Evolutionary conservation across 169 alveolate genomes (phyloP).

Genomic region (Eimeria praecox): DNA sequence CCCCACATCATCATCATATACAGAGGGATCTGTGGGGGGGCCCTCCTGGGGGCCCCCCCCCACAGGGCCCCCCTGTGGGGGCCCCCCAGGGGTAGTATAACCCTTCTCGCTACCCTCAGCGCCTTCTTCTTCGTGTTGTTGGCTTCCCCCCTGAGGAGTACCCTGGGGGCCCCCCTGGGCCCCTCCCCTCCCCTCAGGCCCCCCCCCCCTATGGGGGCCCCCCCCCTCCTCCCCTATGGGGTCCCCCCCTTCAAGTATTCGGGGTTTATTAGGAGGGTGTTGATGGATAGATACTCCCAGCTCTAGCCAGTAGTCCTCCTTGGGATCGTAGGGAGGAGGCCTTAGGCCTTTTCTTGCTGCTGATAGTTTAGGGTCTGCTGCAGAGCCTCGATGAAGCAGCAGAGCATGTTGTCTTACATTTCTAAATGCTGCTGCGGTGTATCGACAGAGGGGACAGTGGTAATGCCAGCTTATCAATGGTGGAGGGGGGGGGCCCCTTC

Average conservation of each 20-base stretch:
- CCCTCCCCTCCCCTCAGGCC: background rate
- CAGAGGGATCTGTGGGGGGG: too few relatives aligned
- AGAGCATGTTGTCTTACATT: slow-evolving; percentile 21
- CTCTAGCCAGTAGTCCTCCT: slow-evolving; percentile 56
- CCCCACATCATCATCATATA: too few relatives aligned
- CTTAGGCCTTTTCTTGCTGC: background rate
- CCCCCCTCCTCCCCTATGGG: background rate
- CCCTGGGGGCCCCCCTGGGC: slow-evolving; percentile 21
- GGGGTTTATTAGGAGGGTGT: background rate
- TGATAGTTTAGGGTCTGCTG: slow-evolving; percentile 70
- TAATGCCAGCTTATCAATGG: slow-evolving; percentile 16
- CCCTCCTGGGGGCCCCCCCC: background rate
- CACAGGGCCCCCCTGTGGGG: background rate
- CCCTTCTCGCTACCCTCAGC: background rate
- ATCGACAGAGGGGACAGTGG: slow-evolving; percentile 70
- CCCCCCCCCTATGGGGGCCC: slow-evolving; percentile 22
- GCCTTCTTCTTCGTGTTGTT: background rate
- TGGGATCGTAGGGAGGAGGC: background rate
- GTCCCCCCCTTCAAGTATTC: background rate
- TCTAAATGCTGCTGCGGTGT: background rate
- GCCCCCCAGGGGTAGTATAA: background rate
- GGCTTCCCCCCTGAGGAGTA: background rate
- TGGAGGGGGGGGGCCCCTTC: slow-evolving; percentile 67
- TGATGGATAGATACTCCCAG: slow-evolving; percentile 6
- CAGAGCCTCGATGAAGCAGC: background rate